phyloP scores from a whole-genome alignment of 192 early-diverging fungal genomes.

The Umbelopsis sp. region DNA sequence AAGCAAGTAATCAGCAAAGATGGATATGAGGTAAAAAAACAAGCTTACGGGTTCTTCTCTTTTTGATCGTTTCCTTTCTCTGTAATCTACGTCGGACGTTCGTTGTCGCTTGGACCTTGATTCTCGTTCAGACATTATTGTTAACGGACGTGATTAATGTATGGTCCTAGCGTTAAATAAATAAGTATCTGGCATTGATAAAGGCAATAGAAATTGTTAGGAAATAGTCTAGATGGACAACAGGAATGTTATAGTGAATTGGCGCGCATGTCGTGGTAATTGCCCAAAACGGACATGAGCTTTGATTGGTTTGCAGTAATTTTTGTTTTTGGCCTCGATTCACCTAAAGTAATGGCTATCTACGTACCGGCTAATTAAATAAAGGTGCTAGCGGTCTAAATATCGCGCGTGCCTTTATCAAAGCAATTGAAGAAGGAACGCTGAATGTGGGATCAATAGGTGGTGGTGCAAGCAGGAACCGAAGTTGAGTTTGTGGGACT shows the following conservation, averaged over 20 bases:
- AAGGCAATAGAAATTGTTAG: too few relatives aligned
- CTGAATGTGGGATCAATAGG: too few relatives aligned
- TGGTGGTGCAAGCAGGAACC: too few relatives aligned
- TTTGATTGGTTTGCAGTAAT: too few relatives aligned
- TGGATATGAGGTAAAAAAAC: not conserved
- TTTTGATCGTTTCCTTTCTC: conserved; percentile 27
- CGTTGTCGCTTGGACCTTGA: conserved; percentile 28
- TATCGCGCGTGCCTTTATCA: too few relatives aligned
- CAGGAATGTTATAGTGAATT: too few relatives aligned
- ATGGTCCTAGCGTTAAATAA: not conserved
- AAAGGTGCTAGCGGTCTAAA: too few relatives aligned
- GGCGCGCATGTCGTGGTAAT: too few relatives aligned
- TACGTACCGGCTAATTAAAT: too few relatives aligned
- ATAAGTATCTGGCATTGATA: not conserved
- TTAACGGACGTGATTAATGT: not conserved
- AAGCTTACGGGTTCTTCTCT: conserved; percentile 10
- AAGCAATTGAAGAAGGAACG: too few relatives aligned
- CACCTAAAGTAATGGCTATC: not conserved
- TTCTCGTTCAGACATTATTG: conserved; percentile 17
- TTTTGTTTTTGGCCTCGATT: not conserved
- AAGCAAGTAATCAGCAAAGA: not conserved
- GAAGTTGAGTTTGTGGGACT: not conserved
- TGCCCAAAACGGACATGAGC: too few relatives aligned
- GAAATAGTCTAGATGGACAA: too few relatives aligned
- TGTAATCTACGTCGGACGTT: conserved; percentile 24